phyloP scores from a whole-genome alignment of 192 early-diverging fungal species.

The Phlyctochytrium bullatum region DNA sequence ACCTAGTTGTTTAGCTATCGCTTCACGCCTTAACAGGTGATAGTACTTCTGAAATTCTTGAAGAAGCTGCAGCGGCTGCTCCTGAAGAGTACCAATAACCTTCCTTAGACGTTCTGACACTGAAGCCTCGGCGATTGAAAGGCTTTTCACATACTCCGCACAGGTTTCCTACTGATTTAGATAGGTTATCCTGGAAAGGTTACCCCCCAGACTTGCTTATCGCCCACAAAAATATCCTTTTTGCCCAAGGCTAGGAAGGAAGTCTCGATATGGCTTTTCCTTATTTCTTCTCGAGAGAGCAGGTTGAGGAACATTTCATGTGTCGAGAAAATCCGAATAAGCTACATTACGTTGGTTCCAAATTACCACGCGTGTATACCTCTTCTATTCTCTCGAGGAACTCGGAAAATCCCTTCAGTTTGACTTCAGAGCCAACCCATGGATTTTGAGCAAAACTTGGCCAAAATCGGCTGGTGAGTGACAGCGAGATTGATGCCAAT shows the following conservation, averaged over 20 bases:
- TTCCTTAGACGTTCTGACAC: slow-evolving; percentile 33
- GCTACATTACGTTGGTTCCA: slow-evolving; percentile 16
- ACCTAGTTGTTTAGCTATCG: slow-evolving; percentile 40
- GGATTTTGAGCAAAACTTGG: slow-evolving; percentile 39
- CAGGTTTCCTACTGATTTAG: slow-evolving; percentile 24
- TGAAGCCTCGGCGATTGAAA: slow-evolving; percentile 26
- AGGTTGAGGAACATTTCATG: slow-evolving; percentile 32
- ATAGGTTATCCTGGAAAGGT: slow-evolving; percentile 10
- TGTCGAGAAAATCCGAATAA: slow-evolving; percentile 15
- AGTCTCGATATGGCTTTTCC: slow-evolving; percentile 16
- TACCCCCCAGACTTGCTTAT: slow-evolving; percentile 10
- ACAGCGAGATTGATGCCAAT: background rate
- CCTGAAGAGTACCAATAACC: slow-evolving; percentile 34
- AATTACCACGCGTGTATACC: slow-evolving; percentile 26
- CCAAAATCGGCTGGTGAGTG: slow-evolving; percentile 49
- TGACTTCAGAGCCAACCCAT: slow-evolving; percentile 41
- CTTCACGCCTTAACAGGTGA: slow-evolving; percentile 33
- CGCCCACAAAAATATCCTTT: background rate
- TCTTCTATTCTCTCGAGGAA: slow-evolving; percentile 29
- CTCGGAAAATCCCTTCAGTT: slow-evolving; percentile 6
- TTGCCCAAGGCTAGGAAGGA: background rate
- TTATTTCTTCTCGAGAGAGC: slow-evolving; percentile 32
- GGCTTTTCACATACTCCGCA: slow-evolving; percentile 24
- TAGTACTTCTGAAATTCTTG: slow-evolving; percentile 49
- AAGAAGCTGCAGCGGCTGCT: slow-evolving; percentile 44